These are phyloP conservation scores for Eucalyptus cladocalyx DNA, from an alignment of 345 rosid species.

Conservation along the genomic window DNA sequence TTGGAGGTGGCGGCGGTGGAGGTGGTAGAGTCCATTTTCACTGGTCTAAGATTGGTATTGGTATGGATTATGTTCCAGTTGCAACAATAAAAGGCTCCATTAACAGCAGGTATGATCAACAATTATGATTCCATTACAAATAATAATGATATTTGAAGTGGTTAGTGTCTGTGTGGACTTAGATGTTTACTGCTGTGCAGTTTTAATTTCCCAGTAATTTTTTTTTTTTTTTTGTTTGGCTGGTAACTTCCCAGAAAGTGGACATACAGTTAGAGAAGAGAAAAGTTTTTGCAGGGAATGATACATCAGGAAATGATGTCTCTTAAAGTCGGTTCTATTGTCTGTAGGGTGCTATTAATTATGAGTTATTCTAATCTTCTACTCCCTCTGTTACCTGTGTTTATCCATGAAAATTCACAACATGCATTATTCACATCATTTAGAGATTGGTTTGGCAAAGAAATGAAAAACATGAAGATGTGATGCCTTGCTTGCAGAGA, in stretches of 20 bases:
- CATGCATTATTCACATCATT: background rate
- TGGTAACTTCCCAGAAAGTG: background rate
- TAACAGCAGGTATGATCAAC: slow-evolving; percentile 42
- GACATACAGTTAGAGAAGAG: background rate
- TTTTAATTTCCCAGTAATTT: background rate
- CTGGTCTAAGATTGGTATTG: slow-evolving; percentile 74
- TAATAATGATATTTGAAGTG: background rate
- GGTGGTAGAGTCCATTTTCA: slow-evolving; percentile 99
- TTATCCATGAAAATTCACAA: background rate
- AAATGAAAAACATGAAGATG: background rate
- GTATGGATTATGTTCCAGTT: slow-evolving; percentile 71
- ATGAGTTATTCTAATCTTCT: background rate
- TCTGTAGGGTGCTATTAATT: background rate
- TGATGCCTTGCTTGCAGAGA: background rate
- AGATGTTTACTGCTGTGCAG: background rate
- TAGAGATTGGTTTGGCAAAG: background rate
- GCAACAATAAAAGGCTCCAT: slow-evolving; percentile 66
- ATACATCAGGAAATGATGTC: background rate
- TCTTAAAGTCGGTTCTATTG: background rate
- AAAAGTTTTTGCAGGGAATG: background rate
- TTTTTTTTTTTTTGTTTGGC: background rate
- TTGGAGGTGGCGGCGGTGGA: slow-evolving; percentile 97
- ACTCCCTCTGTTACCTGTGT: background rate
- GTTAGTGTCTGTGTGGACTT: background rate
- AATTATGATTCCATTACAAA: background rate